Evolutionary conservation across 108 stramenopile genomes (phyloP).

Genomic region (Nitzschia putrida): DNA sequence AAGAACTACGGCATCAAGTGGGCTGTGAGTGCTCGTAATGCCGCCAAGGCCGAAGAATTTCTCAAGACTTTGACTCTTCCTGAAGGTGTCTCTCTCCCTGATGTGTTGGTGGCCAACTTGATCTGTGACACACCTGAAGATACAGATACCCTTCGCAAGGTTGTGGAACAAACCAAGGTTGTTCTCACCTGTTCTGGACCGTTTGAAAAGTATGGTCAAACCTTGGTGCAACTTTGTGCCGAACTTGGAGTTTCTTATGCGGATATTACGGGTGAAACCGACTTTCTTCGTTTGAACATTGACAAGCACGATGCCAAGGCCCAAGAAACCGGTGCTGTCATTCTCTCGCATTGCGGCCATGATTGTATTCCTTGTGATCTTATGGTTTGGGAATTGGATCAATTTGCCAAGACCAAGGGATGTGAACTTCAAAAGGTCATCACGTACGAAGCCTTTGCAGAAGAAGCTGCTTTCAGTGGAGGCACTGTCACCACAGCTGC

Average conservation of each 20-base stretch:
- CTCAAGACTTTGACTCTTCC: constrained; percentile 10
- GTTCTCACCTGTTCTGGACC: constrained; percentile 91
- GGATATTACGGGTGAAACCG: constrained; percentile 93
- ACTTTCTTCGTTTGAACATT: constrained; percentile 83
- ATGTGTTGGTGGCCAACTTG: constrained; percentile 37
- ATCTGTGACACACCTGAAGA: constrained; percentile 29
- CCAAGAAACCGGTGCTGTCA: constrained; percentile 64
- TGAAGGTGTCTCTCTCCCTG: constrained; percentile 4
- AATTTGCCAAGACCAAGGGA: constrained; percentile 36
- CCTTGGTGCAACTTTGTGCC: constrained; percentile 84
- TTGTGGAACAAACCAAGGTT: constrained; percentile 66
- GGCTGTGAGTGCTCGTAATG: constrained; percentile 61
- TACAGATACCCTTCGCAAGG: constrained; percentile 7
- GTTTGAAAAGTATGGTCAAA: constrained; percentile 74
- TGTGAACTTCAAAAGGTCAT: constrained; percentile 19
- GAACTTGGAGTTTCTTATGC: constrained; percentile 82
- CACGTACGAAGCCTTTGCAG: constrained; percentile 34
- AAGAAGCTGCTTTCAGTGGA: constrained; percentile 33
- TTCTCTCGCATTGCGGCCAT: constrained; percentile 81
- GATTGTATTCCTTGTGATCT: constrained; percentile 93
- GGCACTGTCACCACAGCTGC: constrained; percentile 32
- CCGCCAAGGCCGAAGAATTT: constrained; percentile 38
- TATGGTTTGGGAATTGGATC: constrained; percentile 44
- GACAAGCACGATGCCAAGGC: constrained; percentile 58
- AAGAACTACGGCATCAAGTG: constrained; percentile 30